Percentiles rank a stretch among this genome's conserved stretches.
Evolutionary conservation across 1,139 yeast genomes (phyloP).

Genomic region (Lodderomyces parapsilosis): DNA sequence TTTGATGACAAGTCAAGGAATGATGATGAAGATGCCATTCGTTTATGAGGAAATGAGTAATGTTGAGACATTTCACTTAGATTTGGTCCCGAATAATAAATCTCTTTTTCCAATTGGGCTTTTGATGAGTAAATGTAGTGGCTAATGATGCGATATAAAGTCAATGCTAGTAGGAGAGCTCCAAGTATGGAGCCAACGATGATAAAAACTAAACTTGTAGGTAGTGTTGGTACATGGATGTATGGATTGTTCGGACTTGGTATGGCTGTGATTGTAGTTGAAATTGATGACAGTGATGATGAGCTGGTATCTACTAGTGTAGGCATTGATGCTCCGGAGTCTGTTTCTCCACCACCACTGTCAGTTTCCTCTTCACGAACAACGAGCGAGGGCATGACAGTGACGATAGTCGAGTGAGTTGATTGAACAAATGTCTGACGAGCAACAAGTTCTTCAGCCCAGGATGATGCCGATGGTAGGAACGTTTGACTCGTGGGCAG

Average conservation of each 20-base stretch:
- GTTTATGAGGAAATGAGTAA: conserved; percentile 3
- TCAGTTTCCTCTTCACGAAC: neutral
- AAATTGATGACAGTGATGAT: conserved; percentile 7
- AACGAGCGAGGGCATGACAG: neutral
- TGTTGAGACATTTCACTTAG: conserved; percentile 9
- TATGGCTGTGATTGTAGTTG: conserved; percentile 11
- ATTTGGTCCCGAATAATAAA: conserved; percentile 16
- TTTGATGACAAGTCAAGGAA: neutral
- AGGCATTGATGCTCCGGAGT: conserved; percentile 4
- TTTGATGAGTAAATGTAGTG: conserved; percentile 24
- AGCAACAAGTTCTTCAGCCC: neutral
- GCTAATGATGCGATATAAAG: conserved; percentile 23
- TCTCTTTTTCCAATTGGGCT: conserved; percentile 41
- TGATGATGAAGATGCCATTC: conserved; percentile 1
- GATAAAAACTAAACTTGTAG: conserved; percentile 43
- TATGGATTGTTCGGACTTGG: conserved; percentile 29
- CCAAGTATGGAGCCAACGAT: conserved; percentile 39
- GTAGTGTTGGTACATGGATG: conserved; percentile 22
- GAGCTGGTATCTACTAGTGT: neutral
- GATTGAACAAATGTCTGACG: neutral
- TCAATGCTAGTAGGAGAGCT: conserved; percentile 21
- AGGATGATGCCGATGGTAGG: conserved; percentile 1
- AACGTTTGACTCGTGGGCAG: neutral
- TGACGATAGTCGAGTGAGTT: neutral
- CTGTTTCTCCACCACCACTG: neutral